phyloP scores from a whole-genome alignment of 805 yeast species.

The Wickerhamomyces sydowiorum region DNA sequence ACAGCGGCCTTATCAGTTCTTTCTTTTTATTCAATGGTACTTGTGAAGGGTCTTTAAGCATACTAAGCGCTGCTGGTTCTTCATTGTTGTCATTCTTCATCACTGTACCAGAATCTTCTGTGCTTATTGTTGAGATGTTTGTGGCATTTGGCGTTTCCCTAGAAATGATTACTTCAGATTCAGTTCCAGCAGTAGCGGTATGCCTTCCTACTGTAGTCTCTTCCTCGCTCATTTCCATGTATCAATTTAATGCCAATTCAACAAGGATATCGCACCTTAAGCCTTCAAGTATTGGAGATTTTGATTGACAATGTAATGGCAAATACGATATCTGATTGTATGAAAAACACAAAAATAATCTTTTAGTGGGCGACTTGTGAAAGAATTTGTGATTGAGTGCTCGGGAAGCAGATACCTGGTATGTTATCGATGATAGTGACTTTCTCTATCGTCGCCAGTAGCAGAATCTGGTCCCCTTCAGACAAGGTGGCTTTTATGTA shows the following conservation, averaged over 20 bases:
- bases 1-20: slow-evolving; percentile 18
- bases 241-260: too few relatives aligned
- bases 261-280: too few relatives aligned
- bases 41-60: neutral
- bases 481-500: too few relatives aligned
- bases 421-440: too few relatives aligned
- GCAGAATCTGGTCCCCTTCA: too few relatives aligned
- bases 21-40: slow-evolving; percentile 10
- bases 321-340: neutral
- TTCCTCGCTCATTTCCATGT: neutral
- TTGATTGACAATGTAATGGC: neutral
- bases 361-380: too few relatives aligned
- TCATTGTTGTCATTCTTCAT: neutral
- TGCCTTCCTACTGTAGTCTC: neutral
- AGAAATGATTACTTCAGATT: neutral
- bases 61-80: neutral
- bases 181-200: neutral
- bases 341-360: neutral
- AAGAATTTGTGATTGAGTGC: neutral
- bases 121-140: neutral
- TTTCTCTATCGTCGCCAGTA: too few relatives aligned
- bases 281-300: too few relatives aligned
- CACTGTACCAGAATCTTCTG: neutral
- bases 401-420: too few relatives aligned
- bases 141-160: neutral